A percentile compares a stretch with the other conserved stretches of the same genome.
Evolutionary conservation across 345 rosid genomes (phyloP).

Genomic region (Isatis tinctoria): DNA sequence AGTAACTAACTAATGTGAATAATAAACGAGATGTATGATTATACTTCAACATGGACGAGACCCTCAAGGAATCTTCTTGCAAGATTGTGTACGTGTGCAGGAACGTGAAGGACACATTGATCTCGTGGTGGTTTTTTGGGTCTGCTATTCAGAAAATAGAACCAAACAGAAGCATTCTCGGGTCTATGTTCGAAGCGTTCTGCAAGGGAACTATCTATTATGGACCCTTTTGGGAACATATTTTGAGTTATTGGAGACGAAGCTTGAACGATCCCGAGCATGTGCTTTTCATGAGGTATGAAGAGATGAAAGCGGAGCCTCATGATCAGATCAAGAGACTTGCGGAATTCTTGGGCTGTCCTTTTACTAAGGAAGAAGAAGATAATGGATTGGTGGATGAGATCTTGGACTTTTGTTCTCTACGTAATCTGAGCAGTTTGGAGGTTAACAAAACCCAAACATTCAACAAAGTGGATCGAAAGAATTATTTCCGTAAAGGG

Average conservation of each 20-base stretch:
- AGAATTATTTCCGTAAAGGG: constrained; percentile 14
- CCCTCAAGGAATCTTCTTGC: constrained; percentile 14
- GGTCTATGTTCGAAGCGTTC: constrained; percentile 6
- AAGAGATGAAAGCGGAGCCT: neutral
- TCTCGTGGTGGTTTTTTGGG: neutral
- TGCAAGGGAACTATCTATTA: constrained; percentile 15
- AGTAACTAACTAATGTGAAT: too few species aligned
- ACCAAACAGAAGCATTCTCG: neutral
- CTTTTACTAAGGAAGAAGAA: neutral
- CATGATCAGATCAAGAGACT: neutral
- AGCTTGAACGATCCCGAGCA: constrained; percentile 22
- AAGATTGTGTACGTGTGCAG: constrained; percentile 25
- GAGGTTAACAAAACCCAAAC: constrained; percentile 37
- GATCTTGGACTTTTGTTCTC: neutral
- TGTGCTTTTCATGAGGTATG: constrained; percentile 28
- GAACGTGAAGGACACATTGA: constrained; percentile 2
- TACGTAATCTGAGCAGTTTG: constrained; percentile 24
- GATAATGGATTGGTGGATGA: neutral
- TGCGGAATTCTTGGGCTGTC: neutral
- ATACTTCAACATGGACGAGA: too few species aligned
- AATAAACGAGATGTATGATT: too few species aligned
- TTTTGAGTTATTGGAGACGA: constrained; percentile 24
- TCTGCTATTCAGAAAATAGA: neutral
- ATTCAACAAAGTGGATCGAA: constrained; percentile 2
- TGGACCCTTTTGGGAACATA: constrained; percentile 37